These are phyloP conservation scores for Solanum hybrid DNA, from an alignment of 305 asterid genomes.

Conservation along the genomic window DNA sequence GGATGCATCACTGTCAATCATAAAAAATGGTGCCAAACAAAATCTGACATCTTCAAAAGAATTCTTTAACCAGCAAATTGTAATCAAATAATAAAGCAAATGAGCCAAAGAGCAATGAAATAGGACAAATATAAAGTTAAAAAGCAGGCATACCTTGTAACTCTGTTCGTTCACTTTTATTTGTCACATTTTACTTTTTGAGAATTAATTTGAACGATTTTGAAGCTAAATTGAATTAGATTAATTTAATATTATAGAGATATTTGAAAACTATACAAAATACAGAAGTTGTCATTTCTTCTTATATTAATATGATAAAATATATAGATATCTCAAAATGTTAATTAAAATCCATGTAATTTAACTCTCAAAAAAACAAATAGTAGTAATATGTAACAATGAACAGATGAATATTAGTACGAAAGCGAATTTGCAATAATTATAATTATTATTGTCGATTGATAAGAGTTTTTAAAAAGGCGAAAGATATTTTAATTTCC, in stretches of 20 bases:
- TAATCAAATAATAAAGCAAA: not conserved
- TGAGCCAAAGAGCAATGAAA: not conserved
- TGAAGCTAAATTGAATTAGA: accelerated
- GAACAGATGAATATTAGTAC: too few species aligned
- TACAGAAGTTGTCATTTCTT: not conserved
- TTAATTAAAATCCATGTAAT: too few species aligned
- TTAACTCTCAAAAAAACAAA: not conserved
- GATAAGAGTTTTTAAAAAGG: not conserved
- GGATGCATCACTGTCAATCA: not conserved
- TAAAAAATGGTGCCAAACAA: not conserved
- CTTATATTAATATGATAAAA: too few species aligned
- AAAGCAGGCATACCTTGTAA: not conserved
- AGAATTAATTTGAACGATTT: accelerated
- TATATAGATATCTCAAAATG: too few species aligned
- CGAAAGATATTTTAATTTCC: too few species aligned
- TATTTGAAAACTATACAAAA: too few species aligned
- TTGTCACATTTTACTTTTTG: too few species aligned
- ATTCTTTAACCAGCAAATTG: not conserved
- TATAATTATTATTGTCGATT: not conserved
- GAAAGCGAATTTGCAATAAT: not conserved
- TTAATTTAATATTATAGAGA: too few species aligned
- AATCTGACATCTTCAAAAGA: not conserved
- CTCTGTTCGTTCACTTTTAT: not conserved
- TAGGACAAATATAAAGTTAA: not conserved
- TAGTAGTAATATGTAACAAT: too few species aligned